phyloP scores from a whole-genome alignment of 805 yeast species.

The Saccharomycopsis olivae region DNA sequence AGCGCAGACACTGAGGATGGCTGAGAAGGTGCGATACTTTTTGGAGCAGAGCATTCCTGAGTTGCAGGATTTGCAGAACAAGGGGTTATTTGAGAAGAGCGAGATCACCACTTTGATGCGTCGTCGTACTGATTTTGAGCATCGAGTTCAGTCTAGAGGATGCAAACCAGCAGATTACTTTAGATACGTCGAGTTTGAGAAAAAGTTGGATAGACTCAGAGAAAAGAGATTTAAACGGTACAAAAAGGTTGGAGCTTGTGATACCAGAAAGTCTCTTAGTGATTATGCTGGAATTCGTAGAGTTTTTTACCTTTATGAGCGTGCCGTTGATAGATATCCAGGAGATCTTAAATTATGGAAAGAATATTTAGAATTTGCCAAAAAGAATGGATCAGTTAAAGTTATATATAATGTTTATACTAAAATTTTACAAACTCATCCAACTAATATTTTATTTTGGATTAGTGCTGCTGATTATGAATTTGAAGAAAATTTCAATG shows the following conservation, averaged over 20 bases:
- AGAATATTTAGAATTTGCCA: conserved; percentile 57
- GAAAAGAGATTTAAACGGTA: conserved; percentile 59
- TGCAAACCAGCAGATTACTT: conserved; percentile 68
- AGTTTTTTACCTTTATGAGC: conserved; percentile 68
- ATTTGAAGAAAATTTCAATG: conserved; percentile 77
- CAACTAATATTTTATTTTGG: conserved; percentile 88
- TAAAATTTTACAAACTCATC: conserved; percentile 73
- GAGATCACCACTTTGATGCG: conserved; percentile 83
- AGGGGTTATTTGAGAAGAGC: conserved; percentile 70
- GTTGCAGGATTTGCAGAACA: conserved; percentile 72
- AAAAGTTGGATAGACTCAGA: conserved; percentile 67
- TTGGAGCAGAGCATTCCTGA: conserved; percentile 77
- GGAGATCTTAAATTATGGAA: conserved; percentile 73
- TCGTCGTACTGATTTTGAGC: conserved; percentile 92
- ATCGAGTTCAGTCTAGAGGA: conserved; percentile 76
- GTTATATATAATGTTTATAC: conserved; percentile 70
- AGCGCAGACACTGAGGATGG: conserved; percentile 24
- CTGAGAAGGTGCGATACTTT: conserved; percentile 38
- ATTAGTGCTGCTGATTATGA: conserved; percentile 91
- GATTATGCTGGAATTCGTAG: conserved; percentile 85
- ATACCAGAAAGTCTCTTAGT: conserved; percentile 51
- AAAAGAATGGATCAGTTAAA: conserved; percentile 55
- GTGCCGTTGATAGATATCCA: conserved; percentile 76
- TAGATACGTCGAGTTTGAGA: conserved; percentile 72
- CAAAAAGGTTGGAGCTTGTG: conserved; percentile 41